Conservation (phyloP, 75 land plant genomes). For the Larix kaempferi region DNA sequence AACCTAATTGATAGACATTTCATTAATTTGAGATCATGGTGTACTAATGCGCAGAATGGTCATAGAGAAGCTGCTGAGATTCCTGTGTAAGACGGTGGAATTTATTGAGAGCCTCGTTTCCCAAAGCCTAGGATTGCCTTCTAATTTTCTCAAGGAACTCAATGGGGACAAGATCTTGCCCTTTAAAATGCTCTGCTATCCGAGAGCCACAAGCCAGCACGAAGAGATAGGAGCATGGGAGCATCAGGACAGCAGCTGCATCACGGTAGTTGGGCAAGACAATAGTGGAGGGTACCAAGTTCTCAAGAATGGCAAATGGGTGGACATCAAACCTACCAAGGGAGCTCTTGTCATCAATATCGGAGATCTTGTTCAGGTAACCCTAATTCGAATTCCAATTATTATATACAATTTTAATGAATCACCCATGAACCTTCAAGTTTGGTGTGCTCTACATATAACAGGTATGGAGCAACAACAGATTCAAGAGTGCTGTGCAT, state of each 20-base stretch:
- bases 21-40: no score
- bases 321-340: constrained; percentile 27
- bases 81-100: constrained; percentile 6
- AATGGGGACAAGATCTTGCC: constrained; percentile 19
- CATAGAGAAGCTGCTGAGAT: constrained; percentile 5
- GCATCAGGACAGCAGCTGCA: constrained; percentile 39
- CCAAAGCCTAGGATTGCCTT: constrained; percentile 20
- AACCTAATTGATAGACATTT: no score
- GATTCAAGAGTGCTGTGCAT: not conserved
- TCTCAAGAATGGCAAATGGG: constrained; percentile 48
- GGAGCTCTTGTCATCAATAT: constrained; percentile 45
- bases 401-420: no score
- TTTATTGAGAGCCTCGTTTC: constrained; percentile 22
- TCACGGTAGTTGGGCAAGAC: constrained; percentile 49
- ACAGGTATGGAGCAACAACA: constrained; percentile 4
- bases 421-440: no score
- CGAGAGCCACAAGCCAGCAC: constrained; percentile 14
- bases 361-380: constrained; percentile 55
- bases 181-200: constrained; percentile 18
- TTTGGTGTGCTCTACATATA: no score
- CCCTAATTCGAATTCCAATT: no score
- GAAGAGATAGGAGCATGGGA: constrained; percentile 25
- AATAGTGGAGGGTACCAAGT: constrained; percentile 51
- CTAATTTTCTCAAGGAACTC: constrained; percentile 11
- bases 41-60: not conserved